phyloP scores from a whole-genome alignment of 768 basidiomycete genomes.

The Suillus discolor region DNA sequence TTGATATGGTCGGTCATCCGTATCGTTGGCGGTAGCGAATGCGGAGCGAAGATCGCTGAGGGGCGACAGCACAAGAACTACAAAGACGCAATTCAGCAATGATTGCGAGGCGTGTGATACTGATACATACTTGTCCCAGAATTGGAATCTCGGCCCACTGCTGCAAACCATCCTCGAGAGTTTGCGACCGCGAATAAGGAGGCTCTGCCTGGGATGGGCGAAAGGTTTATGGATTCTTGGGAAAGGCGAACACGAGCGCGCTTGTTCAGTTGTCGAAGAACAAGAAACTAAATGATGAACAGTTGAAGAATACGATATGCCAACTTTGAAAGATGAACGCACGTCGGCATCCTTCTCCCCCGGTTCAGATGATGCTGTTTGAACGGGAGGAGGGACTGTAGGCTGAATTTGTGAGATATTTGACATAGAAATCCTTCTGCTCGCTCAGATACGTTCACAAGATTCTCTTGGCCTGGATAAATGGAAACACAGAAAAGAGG shows the following conservation, averaged over 20 bases:
- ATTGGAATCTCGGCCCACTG: conserved; percentile 43
- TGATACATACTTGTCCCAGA: conserved; percentile 40
- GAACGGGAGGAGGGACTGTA: conserved; percentile 22
- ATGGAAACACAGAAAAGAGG: not conserved
- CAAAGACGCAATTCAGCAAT: not conserved
- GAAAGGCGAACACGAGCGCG: conserved; percentile 68
- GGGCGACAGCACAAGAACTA: conserved; percentile 65
- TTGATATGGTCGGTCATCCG: conserved; percentile 45
- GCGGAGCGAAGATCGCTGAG: conserved; percentile 61
- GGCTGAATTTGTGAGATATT: conserved; percentile 37
- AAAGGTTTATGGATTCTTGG: conserved; percentile 45
- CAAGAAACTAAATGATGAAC: conserved; percentile 36
- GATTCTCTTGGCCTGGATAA: not conserved
- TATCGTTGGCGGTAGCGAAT: conserved; percentile 43
- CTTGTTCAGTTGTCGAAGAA: conserved; percentile 51
- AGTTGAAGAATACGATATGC: conserved; percentile 11
- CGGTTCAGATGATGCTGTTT: conserved; percentile 26
- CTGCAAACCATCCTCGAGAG: conserved; percentile 70
- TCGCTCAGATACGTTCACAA: not conserved
- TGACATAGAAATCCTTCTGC: conserved; percentile 20
- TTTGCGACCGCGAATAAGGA: conserved; percentile 63
- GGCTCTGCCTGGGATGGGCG: conserved; percentile 44
- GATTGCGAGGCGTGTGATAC: conserved; percentile 2
- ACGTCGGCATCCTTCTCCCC: conserved; percentile 35
- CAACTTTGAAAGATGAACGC: conserved; percentile 11